These are phyloP conservation scores for Colletotrichum coccodes DNA, from an alignment of 2,329 filamentous ascomycete species.

Conservation along the genomic window DNA sequence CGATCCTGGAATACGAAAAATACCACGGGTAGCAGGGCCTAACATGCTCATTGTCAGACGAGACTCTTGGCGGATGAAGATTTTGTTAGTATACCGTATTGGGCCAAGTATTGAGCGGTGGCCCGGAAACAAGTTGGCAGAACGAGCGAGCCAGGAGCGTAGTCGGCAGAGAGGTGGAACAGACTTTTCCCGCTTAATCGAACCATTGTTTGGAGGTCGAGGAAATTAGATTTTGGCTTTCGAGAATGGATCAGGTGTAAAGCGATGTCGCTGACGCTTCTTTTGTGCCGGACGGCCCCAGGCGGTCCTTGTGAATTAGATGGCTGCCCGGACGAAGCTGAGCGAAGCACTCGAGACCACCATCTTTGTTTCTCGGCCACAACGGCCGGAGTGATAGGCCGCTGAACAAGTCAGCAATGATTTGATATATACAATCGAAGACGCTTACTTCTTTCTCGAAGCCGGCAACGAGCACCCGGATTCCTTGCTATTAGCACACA, in stretches of 20 bases:
- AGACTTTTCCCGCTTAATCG: conserved; percentile 71
- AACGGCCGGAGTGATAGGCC: background rate
- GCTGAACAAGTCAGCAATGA: background rate
- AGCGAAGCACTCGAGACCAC: conserved; percentile 49
- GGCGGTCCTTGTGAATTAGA: background rate
- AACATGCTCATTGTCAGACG: conserved; percentile 31
- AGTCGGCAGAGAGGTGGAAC: conserved; percentile 68
- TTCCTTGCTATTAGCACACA: conserved; percentile 56
- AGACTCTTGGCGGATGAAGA: too few species aligned
- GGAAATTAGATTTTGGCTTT: conserved; percentile 57
- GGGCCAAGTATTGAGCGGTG: conserved; percentile 71
- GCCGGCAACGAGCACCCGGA: conserved; percentile 52
- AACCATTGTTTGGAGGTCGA: conserved; percentile 67
- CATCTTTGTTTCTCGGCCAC: conserved; percentile 46
- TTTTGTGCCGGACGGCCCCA: conserved; percentile 50
- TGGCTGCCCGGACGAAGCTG: conserved; percentile 22
- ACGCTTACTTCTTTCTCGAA: conserved; percentile 36
- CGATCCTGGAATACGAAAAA: conserved; percentile 73
- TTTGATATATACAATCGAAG: background rate
- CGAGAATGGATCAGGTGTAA: conserved; percentile 53
- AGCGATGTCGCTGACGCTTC: conserved; percentile 67
- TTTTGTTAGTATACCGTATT: conserved; percentile 60
- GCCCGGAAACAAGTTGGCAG: conserved; percentile 75
- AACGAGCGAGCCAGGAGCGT: conserved; percentile 65
- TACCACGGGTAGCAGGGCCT: conserved; percentile 60